Evolutionary conservation across 805 yeast genomes (phyloP), one percentile per base, ranked within the genome.

Genomic region (Sporopachydermia lactativora): DNA sequence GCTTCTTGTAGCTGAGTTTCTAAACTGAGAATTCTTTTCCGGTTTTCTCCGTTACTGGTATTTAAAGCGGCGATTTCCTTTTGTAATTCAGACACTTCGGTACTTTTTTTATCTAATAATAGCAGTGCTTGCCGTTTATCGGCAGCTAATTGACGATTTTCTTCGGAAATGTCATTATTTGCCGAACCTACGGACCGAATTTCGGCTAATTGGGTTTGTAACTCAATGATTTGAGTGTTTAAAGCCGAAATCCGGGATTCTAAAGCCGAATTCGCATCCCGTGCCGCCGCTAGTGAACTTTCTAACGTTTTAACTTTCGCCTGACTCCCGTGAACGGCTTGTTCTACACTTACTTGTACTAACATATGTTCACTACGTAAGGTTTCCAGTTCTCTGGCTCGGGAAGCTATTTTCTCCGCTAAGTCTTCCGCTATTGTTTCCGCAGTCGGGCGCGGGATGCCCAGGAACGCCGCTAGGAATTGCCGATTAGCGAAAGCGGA

Each of bases 11-110:
- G 49, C 15, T 58, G 52, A 11, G 53, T 57, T 44, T 54, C 70
- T 35, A 58, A 58, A 2, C 66, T 68, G 35, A 68, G 49, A 17
- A 68, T 45, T 16, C 56, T 49, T 37, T 61, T 58, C 40, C 78
- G 63, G 15, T 68, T 49, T 1, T 56, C 53, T 36, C 61, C 58
- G 42, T 58, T 63, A 5, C 57, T 47, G 3, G 51, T 45, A 17
- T 65, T 59, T 8, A 68, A 40, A 3, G 53, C 50, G 15, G 55
- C 60, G 8, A 65, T 51, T 38, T 73, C 77, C 14, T 50, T 47
- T 18, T 61, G 60, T 15, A 66, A 45, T 2, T 45, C 47, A 17
- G 48, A 47, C 46, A 58, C 38, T 38, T 54, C 62, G 4, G 42
- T 40, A 15, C 50, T 50, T 15, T 51, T 49, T 14, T 56, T 46